Conservation (phyloP, 2,329 filamentous ascomycete genomes). For the Colletotrichum costaricense region DNA sequence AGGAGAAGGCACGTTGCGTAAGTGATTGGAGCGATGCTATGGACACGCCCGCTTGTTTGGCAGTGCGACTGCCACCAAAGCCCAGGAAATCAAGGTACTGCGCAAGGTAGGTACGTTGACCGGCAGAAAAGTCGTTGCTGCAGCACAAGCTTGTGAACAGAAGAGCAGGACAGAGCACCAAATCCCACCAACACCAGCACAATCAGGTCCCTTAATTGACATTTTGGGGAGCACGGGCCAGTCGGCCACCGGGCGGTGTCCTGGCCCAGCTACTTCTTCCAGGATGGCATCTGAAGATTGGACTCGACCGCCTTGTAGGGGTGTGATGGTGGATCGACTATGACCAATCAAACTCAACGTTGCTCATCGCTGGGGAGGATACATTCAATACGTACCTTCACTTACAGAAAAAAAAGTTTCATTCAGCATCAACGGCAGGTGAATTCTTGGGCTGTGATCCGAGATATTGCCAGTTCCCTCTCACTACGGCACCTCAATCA, state of each 20-base stretch:
- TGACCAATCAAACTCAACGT: constrained; percentile 7
- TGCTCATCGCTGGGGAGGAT: not conserved
- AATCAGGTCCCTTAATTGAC: constrained; percentile 5
- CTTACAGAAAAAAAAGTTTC: constrained; percentile 36
- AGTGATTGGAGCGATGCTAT: constrained; percentile 29
- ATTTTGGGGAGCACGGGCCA: constrained; percentile 18
- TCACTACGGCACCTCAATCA: not conserved
- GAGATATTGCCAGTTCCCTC: constrained; percentile 4
- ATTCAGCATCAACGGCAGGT: constrained; percentile 27
- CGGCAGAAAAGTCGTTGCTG: constrained; percentile 11
- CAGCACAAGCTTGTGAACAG: constrained; percentile 2
- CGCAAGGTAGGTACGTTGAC: not conserved
- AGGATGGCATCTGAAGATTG: not conserved
- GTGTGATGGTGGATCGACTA: not conserved
- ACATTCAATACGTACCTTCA: constrained; percentile 30
- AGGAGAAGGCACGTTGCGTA: constrained; percentile 33
- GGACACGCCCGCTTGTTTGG: constrained; percentile 25
- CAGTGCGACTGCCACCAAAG: constrained; percentile 6
- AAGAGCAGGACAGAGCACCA: not conserved
- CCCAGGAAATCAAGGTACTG: not conserved
- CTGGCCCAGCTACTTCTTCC: not conserved
- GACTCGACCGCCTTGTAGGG: constrained; percentile 17
- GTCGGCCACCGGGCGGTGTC: not conserved
- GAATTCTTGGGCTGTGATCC: constrained; percentile 6
- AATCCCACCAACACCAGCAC: not conserved